Base-by-base conservation (phyloP, 2,329 filamentous ascomycete genomes). In the Chalaropsis thielavioides region DNA sequence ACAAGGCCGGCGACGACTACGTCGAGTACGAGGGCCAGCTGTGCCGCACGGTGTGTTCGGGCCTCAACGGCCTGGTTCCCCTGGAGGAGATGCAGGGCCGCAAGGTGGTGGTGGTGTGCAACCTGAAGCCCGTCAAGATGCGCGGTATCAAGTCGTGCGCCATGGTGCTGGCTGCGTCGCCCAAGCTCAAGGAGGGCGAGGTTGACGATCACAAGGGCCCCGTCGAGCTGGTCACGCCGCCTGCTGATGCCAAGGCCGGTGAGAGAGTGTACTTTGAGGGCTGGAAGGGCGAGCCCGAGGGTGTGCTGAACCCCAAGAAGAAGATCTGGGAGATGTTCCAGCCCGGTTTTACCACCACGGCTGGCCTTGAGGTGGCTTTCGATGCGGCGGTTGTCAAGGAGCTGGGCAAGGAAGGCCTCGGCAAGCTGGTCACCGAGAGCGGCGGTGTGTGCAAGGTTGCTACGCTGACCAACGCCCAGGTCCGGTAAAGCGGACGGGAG, bases 51-150 rank as follows among this genome's bases (percentile, higher is more conserved):
- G 92, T 99, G 61, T 99, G 94, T 83, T 97, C 94, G 1, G 94
- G 94, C 35, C 83, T 99, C 69, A 96, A 96, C 75, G 94, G 94
- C 7, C 83, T 96, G 38, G 79, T 99, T 1, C 94, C 94, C 0
- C 81, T 99, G 59, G 90, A 90, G 75, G 90, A 96, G 75, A 96
- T 99, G 94, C 94, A 99, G 76, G 86, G 86, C 72, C 90, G 94
- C 75, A 95, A 95, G 78, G 90, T 99, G 68, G 83, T 99, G 40
- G 89, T 94, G 0, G 92, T 99, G 24, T 95, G 90, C 81, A 99
- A 99, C 77, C 83, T 99, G 70, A 99, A 99, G 82, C 94, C 94
- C 62, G 94, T 97, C 75, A 99, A 95, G 76, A 99, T 99, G 94
- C 89, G 94, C 69, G 94, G 94, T 70, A 81, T 85, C 78, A 84